These are phyloP conservation scores for Diversispora epigaea DNA, from an alignment of 192 early-diverging fungal species.

Conservation along the genomic window DNA sequence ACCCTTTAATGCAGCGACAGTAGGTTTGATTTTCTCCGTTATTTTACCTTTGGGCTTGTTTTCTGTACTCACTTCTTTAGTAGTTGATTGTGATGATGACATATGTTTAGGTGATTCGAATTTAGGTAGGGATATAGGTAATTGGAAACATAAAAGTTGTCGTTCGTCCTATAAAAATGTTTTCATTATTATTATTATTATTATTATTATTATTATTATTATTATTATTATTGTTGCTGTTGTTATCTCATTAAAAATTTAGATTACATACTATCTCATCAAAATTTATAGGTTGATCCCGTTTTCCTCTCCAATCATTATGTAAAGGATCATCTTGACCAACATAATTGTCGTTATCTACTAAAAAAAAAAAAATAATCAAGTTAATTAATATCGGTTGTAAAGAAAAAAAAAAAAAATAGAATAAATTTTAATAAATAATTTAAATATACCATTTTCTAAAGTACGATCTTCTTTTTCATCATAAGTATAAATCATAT, in stretches of 20 bases:
- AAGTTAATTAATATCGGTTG: too few relatives aligned
- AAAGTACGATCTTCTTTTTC: conserved; percentile 14
- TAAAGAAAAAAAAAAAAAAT: too few relatives aligned
- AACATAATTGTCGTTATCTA: not conserved
- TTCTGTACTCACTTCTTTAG: not conserved
- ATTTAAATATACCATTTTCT: not conserved
- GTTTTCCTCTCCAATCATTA: not conserved
- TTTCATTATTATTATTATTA: too few relatives aligned
- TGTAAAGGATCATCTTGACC: not conserved
- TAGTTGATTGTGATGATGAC: not conserved
- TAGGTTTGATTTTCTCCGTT: not conserved
- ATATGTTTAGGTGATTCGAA: conserved; percentile 11
- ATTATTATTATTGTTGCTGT: too few relatives aligned
- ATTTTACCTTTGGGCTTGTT: not conserved
- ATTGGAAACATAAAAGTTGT: conserved; percentile 14
- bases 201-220: too few relatives aligned
- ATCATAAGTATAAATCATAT: not conserved
- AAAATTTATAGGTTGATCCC: not conserved
- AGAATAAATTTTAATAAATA: conserved; percentile 7
- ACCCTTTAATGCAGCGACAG: not conserved
- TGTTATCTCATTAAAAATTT: not conserved
- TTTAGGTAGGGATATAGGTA: conserved; percentile 1
- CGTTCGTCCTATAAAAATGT: conserved; percentile 6
- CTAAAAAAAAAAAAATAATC: not conserved
- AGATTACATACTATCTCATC: not conserved